Base-by-base conservation (phyloP, 495 filamentous ascomycete genomes). In the Cercophora samala region DNA sequence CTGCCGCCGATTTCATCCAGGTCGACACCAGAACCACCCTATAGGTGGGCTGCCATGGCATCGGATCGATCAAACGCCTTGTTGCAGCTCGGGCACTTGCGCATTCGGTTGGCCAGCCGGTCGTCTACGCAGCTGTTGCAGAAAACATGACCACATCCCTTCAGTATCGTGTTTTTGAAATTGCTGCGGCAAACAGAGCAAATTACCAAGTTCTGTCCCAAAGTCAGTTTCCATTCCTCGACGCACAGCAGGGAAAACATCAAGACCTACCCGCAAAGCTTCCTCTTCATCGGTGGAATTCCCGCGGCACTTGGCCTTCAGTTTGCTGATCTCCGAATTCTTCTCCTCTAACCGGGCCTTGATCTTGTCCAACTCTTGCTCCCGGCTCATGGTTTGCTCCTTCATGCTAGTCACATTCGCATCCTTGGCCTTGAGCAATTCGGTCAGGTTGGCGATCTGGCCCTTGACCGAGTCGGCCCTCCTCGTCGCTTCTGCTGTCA, bases 81-180 rank as follows among this genome's bases (percentile, higher is more conserved):
- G 75, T 89, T 90, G 81, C 95, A 99, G 71, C 89, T 93, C 5
- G 95, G 95, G 73, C 95, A 99, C 78, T 98, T 98, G 65, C 95
- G 87, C 75, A 91, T 93, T 42, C 95, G 91, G 66, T 93, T 95
- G 9, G 85, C 82, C 62, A 96, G 87, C 61, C 93, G 89, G 72
- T 93, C 89, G 63, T 96, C 91, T 25, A 96, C 89, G 73, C 95
- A 99, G 25, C 87, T 85, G 70, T 85, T 87, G 86, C 95, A 99
- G 77, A 98, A 97, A 22, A 96, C 88, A 78, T 99, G 95, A n/a
- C 95, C 95, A 76, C 95, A 99, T 17, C 90, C 92, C 74, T 93
- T 93, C 70, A 99, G 84, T 19, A 89, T 89, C 1, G 93, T 96
- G 75, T 98, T 91, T 79, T 97, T 97, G 83, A 97, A 95, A 64